A percentile compares a stretch with the other conserved stretches of the same genome.
Conservation (phyloP, 129 eudicot species). For the Saposhnikovia divaricata region DNA sequence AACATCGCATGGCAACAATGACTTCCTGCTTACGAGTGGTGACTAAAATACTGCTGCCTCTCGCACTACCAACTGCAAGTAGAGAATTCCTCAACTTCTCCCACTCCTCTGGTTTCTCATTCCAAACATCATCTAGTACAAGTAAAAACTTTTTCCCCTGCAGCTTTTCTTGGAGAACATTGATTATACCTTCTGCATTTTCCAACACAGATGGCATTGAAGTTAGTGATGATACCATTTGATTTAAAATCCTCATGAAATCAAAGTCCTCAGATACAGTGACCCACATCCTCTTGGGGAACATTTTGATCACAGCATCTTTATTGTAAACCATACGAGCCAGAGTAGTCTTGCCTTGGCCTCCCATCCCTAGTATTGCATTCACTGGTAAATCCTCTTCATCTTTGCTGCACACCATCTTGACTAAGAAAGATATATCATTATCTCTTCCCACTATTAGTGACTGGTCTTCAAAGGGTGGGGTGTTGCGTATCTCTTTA, state of each 20-base stretch:
- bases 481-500: not conserved
- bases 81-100: conserved; percentile 11
- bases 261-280: not conserved
- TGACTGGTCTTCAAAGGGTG: not conserved
- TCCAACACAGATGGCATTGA: not conserved
- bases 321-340: not conserved
- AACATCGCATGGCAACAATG: not conserved
- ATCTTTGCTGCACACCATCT: not conserved
- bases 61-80: not conserved
- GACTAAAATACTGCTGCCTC: conserved; percentile 20
- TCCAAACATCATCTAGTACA: conserved; percentile 26
- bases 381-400: not conserved
- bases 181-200: not conserved
- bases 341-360: not conserved
- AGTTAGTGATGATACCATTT: not conserved
- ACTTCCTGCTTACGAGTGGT: conserved; percentile 20
- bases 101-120: conserved; percentile 12
- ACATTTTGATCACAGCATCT: not conserved
- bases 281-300: not conserved
- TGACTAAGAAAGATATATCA: not conserved
- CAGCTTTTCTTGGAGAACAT: not conserved
- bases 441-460: not conserved
- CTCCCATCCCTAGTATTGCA: conserved; percentile 4
- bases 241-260: not conserved
- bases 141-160: conserved; percentile 8